Evolutionary conservation across 164 flowering plant genomes (phyloP).

Genomic region (Cinnamomum chago): DNA sequence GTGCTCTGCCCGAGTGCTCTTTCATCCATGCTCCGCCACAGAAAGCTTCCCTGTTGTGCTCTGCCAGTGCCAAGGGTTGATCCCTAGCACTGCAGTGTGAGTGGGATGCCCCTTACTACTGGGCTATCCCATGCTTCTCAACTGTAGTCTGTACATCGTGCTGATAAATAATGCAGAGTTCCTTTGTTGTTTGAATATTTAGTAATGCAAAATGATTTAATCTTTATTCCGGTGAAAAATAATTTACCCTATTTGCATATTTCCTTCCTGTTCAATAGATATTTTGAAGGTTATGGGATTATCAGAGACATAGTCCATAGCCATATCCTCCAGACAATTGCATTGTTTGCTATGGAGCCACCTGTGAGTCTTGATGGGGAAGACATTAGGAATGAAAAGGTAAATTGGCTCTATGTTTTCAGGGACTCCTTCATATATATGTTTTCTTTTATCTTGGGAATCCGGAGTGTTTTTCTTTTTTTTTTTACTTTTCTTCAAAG

Average conservation of each 20-base stretch:
- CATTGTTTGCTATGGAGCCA: conserved; percentile 65
- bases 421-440: neutral
- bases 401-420: conserved; percentile 7
- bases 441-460: neutral
- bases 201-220: neutral
- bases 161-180: neutral
- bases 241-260: neutral
- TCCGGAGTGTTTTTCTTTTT: neutral
- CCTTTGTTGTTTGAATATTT: no score
- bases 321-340: conserved; percentile 57
- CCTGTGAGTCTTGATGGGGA: conserved; percentile 65
- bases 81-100: no score
- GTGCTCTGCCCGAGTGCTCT: no score
- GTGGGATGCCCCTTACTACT: no score
- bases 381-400: conserved; percentile 68
- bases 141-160: no score
- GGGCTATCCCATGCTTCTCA: no score
- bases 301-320: conserved; percentile 55
- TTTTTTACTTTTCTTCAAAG: no score
- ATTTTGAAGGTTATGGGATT: conserved; percentile 56
- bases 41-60: no score
- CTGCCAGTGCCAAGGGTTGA: no score
- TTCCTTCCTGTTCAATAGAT: conserved; percentile 20
- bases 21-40: no score
- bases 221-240: no score